phyloP scores from a whole-genome alignment of 176 grass and related monocot genomes.

The Musa troglodytarum region DNA sequence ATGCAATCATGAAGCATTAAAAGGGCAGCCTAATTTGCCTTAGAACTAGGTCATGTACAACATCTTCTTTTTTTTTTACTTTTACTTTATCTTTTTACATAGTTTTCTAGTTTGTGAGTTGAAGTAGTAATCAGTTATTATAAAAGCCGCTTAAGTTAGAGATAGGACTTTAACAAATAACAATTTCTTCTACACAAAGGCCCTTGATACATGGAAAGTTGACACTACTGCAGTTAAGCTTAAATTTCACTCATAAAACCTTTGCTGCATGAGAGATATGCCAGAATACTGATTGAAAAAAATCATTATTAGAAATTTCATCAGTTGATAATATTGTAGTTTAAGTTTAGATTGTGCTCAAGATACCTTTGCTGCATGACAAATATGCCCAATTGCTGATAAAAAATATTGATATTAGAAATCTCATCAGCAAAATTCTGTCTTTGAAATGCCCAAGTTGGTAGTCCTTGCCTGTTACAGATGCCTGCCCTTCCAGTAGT shows the following conservation, averaged over 20 bases:
- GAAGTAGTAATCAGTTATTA: not conserved
- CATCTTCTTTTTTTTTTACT: too few relatives aligned
- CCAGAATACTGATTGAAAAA: constrained; percentile 43
- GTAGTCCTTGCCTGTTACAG: constrained; percentile 45
- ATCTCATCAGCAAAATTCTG: not conserved
- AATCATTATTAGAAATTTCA: constrained; percentile 17
- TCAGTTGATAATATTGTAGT: not conserved
- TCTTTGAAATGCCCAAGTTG: not conserved
- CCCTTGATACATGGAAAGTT: not conserved
- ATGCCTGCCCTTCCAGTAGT: constrained; percentile 57
- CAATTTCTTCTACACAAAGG: not conserved
- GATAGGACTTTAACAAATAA: not conserved
- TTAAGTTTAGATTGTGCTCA: not conserved
- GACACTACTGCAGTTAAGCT: not conserved
- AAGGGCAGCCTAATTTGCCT: not conserved
- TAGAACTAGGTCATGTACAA: too few relatives aligned
- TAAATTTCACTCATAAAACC: constrained; percentile 28
- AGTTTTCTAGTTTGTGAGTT: not conserved
- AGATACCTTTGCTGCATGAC: constrained; percentile 60
- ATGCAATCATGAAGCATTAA: not conserved
- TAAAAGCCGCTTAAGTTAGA: not conserved
- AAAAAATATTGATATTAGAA: not conserved
- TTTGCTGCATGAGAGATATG: constrained; percentile 62
- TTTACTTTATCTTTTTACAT: not conserved
- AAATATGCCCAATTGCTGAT: constrained; percentile 69